These are phyloP conservation scores for Multifurca ochricompacta DNA, from an alignment of 768 basidiomycete genomes.

Conservation along the genomic window DNA sequence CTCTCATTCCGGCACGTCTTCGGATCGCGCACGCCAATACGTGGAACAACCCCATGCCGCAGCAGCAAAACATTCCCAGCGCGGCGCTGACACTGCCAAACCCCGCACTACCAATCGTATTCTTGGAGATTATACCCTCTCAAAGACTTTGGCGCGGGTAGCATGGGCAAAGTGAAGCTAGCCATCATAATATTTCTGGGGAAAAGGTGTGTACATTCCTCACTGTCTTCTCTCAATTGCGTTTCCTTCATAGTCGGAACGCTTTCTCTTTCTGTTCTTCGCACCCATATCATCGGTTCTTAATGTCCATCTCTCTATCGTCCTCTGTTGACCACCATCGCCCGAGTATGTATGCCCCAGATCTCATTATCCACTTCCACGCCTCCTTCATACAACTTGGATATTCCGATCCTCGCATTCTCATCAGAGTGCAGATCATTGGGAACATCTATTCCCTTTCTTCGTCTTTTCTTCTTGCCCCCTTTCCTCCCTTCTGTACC, in stretches of 20 bases:
- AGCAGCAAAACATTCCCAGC: constrained; percentile 8
- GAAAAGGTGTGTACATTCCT: constrained; percentile 69
- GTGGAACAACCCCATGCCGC: constrained; percentile 20
- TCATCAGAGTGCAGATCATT: neutral
- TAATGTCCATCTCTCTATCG: neutral
- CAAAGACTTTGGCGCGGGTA: constrained; percentile 93
- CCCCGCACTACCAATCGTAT: constrained; percentile 40
- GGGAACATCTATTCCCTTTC: neutral
- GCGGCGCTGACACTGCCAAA: constrained; percentile 23
- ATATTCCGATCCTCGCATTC: neutral
- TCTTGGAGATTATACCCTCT: constrained; percentile 91
- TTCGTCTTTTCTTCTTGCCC: neutral
- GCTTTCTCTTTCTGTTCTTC: neutral
- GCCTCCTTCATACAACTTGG: too few species aligned
- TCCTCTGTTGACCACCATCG: neutral
- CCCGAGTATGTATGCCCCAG: neutral
- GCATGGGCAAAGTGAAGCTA: constrained; percentile 99
- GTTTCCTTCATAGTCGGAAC: neutral
- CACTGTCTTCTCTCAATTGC: constrained; percentile 64
- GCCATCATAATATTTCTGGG: constrained; percentile 82
- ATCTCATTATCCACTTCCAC: neutral
- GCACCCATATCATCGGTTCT: neutral
- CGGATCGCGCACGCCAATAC: constrained; percentile 24
- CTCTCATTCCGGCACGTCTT: constrained; percentile 24
- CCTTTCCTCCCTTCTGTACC: neutral